Conservation (phyloP, 2,329 filamentous ascomycete species). For the Coleophoma crateriformis region DNA sequence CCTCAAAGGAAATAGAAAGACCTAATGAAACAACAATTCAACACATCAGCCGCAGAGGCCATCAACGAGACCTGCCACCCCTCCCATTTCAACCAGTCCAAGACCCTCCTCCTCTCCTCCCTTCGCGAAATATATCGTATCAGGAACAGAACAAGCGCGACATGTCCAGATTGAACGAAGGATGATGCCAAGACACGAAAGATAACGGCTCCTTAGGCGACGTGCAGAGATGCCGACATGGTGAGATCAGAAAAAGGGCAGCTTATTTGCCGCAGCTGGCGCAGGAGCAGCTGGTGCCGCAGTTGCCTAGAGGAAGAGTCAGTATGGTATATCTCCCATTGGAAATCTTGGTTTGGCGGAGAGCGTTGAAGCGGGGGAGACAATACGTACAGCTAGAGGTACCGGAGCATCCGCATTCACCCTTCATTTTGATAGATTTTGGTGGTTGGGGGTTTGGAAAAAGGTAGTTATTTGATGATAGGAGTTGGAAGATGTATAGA, state of each 20-base stretch:
- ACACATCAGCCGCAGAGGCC: too few species aligned
- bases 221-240: neutral
- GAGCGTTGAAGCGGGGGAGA: neutral
- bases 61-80: too few species aligned
- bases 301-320: conserved; percentile 16
- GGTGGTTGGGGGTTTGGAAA: neutral
- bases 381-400: conserved; percentile 27
- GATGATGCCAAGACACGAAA: too few species aligned
- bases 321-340: neutral
- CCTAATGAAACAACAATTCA: too few species aligned
- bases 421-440: conserved; percentile 28
- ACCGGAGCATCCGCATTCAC: conserved; percentile 32
- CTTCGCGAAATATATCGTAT: too few species aligned
- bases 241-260: neutral
- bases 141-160: too few species aligned
- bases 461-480: neutral
- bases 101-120: too few species aligned
- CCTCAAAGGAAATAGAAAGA: too few species aligned
- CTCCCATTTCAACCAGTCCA: too few species aligned
- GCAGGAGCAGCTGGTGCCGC: conserved; percentile 26
- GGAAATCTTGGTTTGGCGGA: neutral
- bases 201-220: too few species aligned
- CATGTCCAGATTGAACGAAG: too few species aligned
- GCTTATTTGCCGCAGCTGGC: conserved; percentile 31
- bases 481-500: neutral